Evolutionary conservation across 352 stramenopile genomes (phyloP).

Genomic region (Thalassiosira mediterranea): DNA sequence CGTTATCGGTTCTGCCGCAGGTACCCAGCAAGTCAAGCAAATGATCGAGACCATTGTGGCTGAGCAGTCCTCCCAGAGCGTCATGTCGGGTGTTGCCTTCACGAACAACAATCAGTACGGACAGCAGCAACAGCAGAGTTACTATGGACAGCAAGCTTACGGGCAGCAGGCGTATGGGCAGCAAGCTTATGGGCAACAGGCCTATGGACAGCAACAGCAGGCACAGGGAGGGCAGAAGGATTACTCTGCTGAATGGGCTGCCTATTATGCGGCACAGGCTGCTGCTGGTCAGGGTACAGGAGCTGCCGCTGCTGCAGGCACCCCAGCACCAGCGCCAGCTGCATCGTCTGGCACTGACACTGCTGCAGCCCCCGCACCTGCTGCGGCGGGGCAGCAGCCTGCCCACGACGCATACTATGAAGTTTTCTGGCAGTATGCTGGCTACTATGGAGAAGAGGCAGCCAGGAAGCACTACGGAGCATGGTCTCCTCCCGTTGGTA

Average conservation of each 20-base stretch:
- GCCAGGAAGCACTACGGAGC: conserved; percentile 86
- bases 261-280: conserved; percentile 59
- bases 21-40: conserved; percentile 66
- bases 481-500: conserved; percentile 86
- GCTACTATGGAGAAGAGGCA: conserved; percentile 88
- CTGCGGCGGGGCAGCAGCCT: conserved; percentile 34
- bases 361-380: conserved; percentile 29
- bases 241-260: conserved; percentile 78
- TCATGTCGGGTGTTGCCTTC: conserved; percentile 68
- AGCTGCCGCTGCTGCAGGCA: conserved; percentile 16
- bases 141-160: conserved; percentile 53
- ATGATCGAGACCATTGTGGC: conserved; percentile 78
- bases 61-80: conserved; percentile 73
- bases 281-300: conserved; percentile 14
- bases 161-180: conserved; percentile 39
- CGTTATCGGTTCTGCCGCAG: conserved; percentile 66
- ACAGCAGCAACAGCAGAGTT: conserved; percentile 58
- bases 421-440: conserved; percentile 88
- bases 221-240: conserved; percentile 34
- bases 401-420: conserved; percentile 84
- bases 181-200: conserved; percentile 42
- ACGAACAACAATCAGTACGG: conserved; percentile 56
- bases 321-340: conserved; percentile 44
- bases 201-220: conserved; percentile 44
- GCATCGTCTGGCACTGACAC: conserved; percentile 28